A percentile compares a stretch with the other conserved stretches of the same genome.
Conservation (phyloP, 2,329 filamentous ascomycete species). For the Aureobasidium leucospermi region DNA sequence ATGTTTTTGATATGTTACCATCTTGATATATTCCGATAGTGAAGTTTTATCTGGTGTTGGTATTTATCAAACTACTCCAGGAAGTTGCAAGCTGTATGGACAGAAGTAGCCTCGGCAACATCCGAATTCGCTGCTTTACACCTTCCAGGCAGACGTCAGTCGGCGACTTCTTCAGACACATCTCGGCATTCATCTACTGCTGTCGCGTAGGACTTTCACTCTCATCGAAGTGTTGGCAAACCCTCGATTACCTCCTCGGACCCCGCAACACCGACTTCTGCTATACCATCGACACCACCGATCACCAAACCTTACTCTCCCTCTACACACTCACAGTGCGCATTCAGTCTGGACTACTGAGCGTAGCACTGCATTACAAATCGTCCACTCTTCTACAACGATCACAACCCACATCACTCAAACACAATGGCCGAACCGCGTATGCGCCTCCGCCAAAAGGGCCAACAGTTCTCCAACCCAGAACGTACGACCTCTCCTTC, state of each 20-base stretch:
- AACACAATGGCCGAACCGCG: slow-evolving; percentile 40
- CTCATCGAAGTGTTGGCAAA: no score
- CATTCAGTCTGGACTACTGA: not conserved
- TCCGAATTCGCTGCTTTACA: not conserved
- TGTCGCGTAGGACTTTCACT: not conserved
- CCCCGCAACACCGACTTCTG: not conserved
- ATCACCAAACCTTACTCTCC: no score
- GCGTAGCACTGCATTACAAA: not conserved
- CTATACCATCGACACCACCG: no score
- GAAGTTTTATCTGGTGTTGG: not conserved
- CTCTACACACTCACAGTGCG: not conserved
- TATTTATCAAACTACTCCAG: not conserved
- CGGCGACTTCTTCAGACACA: not conserved
- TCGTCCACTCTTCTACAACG: not conserved
- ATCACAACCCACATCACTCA: not conserved
- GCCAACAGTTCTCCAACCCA: slow-evolving; percentile 37
- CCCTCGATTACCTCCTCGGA: not conserved
- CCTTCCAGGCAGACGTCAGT: not conserved
- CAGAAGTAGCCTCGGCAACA: not conserved
- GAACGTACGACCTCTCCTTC: slow-evolving; percentile 29
- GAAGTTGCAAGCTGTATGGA: slow-evolving; percentile 10
- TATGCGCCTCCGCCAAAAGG: slow-evolving; percentile 40
- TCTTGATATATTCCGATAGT: not conserved
- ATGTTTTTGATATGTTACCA: not conserved
- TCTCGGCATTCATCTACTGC: not conserved